phyloP scores from a whole-genome alignment of 2,329 filamentous ascomycete genomes.

The Trichothecium roseum region DNA sequence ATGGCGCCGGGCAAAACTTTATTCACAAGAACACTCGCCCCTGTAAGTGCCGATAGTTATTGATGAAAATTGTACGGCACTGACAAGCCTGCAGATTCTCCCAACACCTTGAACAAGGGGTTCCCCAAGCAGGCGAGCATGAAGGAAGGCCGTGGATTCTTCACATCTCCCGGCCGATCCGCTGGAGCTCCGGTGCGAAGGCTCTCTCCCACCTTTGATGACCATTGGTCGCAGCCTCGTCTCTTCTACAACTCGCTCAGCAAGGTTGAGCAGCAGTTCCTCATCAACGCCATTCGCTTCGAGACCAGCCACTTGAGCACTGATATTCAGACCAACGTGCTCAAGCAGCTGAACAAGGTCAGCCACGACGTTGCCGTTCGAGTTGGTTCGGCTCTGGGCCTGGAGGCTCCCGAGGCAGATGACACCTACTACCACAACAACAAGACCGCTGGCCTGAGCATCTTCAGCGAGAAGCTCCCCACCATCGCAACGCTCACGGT shows the following conservation, averaged over 20 bases:
- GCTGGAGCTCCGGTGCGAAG: constrained; percentile 45
- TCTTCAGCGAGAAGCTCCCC: constrained; percentile 46
- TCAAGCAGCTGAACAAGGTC: constrained; percentile 58
- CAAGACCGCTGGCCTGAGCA: constrained; percentile 48
- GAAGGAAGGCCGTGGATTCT: constrained; percentile 55
- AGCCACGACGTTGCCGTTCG: constrained; percentile 56
- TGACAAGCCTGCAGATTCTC: constrained; percentile 35
- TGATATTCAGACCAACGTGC: constrained; percentile 52
- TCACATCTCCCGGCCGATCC: constrained; percentile 50
- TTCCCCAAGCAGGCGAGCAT: constrained; percentile 57
- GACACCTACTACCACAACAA: constrained; percentile 59
- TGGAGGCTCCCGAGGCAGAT: constrained; percentile 49
- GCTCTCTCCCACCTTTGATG: constrained; percentile 27
- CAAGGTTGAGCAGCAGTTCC: constrained; percentile 56
- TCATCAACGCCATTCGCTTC: constrained; percentile 66
- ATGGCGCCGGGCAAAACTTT: constrained; percentile 55
- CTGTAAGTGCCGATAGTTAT: too few relatives aligned
- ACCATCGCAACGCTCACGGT: constrained; percentile 54
- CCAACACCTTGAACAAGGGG: constrained; percentile 56
- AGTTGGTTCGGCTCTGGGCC: constrained; percentile 51
- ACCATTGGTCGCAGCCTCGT: constrained; percentile 58
- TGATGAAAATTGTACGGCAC: background rate
- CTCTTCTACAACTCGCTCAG: constrained; percentile 54
- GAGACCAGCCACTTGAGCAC: constrained; percentile 53
- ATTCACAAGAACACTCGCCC: constrained; percentile 57